Evolutionary conservation across 371 early-diverging fungal species (phyloP), one percentile per base, ranked within the genome.

Genomic region (Apophysomyces ossiformis): DNA sequence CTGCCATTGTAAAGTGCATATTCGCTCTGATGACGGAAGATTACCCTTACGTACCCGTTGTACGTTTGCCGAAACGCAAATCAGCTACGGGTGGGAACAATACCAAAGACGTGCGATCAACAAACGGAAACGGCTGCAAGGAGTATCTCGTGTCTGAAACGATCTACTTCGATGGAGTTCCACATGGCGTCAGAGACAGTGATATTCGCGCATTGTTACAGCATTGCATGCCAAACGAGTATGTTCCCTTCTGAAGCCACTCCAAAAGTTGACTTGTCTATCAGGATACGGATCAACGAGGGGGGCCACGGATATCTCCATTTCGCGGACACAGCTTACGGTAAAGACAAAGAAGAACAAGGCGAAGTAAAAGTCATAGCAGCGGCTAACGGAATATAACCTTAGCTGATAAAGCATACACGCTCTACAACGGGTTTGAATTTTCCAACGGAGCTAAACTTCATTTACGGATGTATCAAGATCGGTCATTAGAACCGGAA

Each of bases 401-500:
- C 36, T 46, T 66, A 75, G 80, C 80, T 15, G 80, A 79, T 37
- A 68, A 69, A 59, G 80, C 75, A 7, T 80, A 75, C 58, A 62
- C 80, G 1, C 65, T 80, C 1, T 80, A 74, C 60, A 74, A 80
- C 59, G 70, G 69, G 16, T 71, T 75, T 32, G 67, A 68, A 2
- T 75, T 78, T 66, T 69, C 73, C 15, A 75, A 78, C 36, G 71
- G 69, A 37, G 65, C 69, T 16, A 75, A 66, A 38, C 67, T 78
- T 39, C 67, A 71, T 21, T 44, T 78, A 7, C 73, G 71, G 50
- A 75, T 78, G 63, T 67, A 78, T 50, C 73, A 73, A 65, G 72
- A 71, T 7, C 46, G 61, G 7, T 47, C 58, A 16, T 54, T 69
- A 32, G 76, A 78, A 57, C 75, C 71, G 26, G 69, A 73, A 64